phyloP scores from a whole-genome alignment of 1,284 basidiomycete species.

The Leccinum variabile region DNA sequence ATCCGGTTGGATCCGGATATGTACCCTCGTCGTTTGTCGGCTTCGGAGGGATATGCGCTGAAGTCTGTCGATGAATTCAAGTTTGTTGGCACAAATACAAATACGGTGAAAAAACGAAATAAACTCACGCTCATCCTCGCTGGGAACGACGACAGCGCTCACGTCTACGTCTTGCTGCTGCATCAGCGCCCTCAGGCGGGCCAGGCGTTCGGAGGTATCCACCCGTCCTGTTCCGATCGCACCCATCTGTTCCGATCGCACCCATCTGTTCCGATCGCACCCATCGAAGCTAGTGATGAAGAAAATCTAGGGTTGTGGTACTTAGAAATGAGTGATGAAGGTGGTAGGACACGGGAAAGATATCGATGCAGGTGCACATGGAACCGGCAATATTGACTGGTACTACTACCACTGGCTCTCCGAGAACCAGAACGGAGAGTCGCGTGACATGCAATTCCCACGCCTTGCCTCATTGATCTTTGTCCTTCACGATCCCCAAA shows the following conservation, averaged over 20 bases:
- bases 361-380: conserved; percentile 23
- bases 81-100: background rate
- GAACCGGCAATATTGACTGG: conserved; percentile 11
- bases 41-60: conserved; percentile 86
- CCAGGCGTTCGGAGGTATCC: conserved; percentile 61
- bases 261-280: conserved; percentile 36
- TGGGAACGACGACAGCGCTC: conserved; percentile 76
- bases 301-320: conserved; percentile 5
- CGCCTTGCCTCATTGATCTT: no score
- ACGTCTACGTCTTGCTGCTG: conserved; percentile 54
- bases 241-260: conserved; percentile 20
- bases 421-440: conserved; percentile 10
- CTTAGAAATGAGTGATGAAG: background rate
- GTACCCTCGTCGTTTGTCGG: conserved; percentile 82
- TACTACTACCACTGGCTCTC: conserved; percentile 3
- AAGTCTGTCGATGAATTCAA: conserved; percentile 56
- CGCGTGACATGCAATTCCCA: conserved; percentile 4
- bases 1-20: conserved; percentile 91
- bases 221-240: conserved; percentile 50
- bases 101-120: background rate
- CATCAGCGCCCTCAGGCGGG: conserved; percentile 67
- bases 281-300: conserved; percentile 28
- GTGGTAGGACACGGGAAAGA: conserved; percentile 20
- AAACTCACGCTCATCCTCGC: conserved; percentile 83
- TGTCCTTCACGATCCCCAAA: no score